Base-by-base conservation (phyloP, 768 basidiomycete species). In the Lactarius sp. region DNA sequence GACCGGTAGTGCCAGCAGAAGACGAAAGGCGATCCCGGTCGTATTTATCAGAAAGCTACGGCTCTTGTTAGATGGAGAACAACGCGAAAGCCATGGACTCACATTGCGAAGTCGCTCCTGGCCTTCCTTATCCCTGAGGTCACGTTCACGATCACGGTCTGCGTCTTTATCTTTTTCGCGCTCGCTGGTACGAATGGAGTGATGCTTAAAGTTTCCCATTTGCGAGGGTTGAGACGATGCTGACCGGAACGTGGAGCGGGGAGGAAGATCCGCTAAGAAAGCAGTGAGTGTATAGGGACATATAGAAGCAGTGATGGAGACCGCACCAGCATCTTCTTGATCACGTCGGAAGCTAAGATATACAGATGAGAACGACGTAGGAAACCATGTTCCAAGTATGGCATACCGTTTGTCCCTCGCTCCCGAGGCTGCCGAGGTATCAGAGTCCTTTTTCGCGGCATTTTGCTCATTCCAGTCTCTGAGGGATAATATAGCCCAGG, bases 141-240 rank as follows among this genome's bases (percentile, higher is more conserved):
- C 80, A 7, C 80, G 79, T 55, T 83, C 82, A 58, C 78, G 75
- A 34, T 81, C 80, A 60, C 74, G 76, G 62, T 81, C 86, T 8
- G 73, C 36, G 12, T 77, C 76, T 52, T 71, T 72, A 39, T 77
- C 77, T 51, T 69, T 66, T 18, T 75, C 75, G 44, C 86, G 81
- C 72, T 90, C 88, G 49, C 77, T 79, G 16, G 83, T 77, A 58
- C 90, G 88, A 69, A 87, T 75, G 12, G 91, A 90, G 68, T 94
- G 92, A 70, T 93, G 92, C 71, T 91, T 90, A 74, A 94, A 94
- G 71, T 92, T 92, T 53, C 92, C 92, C 92, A 94, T 94, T 76
- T 93, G 91, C 41, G 92, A 90, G 33, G 90, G 89, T 69, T 94
- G 91, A 31, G 88, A 83, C 54, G 88, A 77, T 14, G 83, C 79